Evolutionary conservation across 2,329 filamentous ascomycete genomes (phyloP), one percentile per base, ranked within the genome.

Genomic region (Aurifilum marmelostoma): DNA sequence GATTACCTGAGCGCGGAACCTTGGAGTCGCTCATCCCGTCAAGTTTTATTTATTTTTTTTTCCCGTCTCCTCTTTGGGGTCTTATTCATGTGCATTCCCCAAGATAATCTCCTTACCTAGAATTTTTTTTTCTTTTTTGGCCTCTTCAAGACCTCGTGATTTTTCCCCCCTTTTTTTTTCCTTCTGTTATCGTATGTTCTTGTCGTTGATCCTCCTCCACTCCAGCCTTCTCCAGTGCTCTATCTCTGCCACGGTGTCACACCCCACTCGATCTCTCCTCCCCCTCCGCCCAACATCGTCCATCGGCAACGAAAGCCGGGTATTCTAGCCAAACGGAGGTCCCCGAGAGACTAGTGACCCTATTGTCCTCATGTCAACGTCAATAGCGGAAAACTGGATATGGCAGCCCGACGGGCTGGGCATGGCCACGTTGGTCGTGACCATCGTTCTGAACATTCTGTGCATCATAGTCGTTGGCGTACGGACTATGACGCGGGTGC

Each of bases 361-460:
- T 11, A 4, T 34, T 34, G 4, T 34, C 34, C 27, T 21, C 3
- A 63, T 63, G 63, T 65, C 47, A 32, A 37, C 63, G 63, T 65
- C 47, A 32, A 37, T 50, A 12, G 34, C 24, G 3, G 34, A 37
- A 12, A 63, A 50, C 8, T 67, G 59, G 59, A 41, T 63, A 37
- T 63, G 32, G 32, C 32, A 16, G 3, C 47, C 34, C 9, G 66
- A 63, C 16, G 47, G 14, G 3, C 21, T 67, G 7, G 66, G 66
- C 14, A 58, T 3, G 21, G 66, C 47, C 47, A 67, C 66, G 1
- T 24, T 67, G 47, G n/a, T 41, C n/a, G 16, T 63, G n/a, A 63
- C 47, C 4, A 27, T 67, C 47, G 18, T 41, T 1, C 29, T 67
- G 24, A 11, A 5, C 11, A 11, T 27, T 24, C 27, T 67, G 16